phyloP scores from a whole-genome alignment of 2,329 filamentous ascomycete genomes.

The Botrytis galanthina region DNA sequence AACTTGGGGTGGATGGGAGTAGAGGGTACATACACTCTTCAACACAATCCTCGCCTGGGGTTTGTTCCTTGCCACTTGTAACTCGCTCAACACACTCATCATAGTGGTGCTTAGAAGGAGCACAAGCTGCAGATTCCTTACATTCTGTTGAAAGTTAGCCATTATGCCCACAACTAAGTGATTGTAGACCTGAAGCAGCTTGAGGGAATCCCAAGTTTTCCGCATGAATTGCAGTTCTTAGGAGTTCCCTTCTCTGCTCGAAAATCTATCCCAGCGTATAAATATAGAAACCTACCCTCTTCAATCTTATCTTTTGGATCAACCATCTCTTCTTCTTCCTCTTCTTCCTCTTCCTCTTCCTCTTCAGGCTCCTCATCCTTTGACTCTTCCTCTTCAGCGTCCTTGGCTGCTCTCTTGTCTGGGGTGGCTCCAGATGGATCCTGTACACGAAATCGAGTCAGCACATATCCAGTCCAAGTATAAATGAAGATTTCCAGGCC shows the following conservation, averaged over 20 bases:
- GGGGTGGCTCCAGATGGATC: slow-evolving; percentile 27
- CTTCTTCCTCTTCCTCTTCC: slow-evolving; percentile 50
- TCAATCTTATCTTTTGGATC: slow-evolving; percentile 87
- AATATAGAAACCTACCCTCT: slow-evolving; percentile 69
- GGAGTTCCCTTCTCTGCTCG: background rate
- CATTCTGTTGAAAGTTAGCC: slow-evolving; percentile 63
- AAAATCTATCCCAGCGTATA: background rate
- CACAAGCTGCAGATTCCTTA: slow-evolving; percentile 80
- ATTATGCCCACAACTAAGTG: slow-evolving; percentile 1
- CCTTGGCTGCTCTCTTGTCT: slow-evolving; percentile 38
- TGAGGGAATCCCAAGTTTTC: background rate
- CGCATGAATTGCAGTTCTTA: background rate
- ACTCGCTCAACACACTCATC: slow-evolving; percentile 98
- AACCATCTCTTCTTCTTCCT: slow-evolving; percentile 70
- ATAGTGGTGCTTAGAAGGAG: slow-evolving; percentile 92
- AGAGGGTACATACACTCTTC: slow-evolving; percentile 83
- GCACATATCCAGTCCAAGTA: background rate
- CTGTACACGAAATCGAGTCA: slow-evolving; percentile 17
- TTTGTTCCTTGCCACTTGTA: slow-evolving; percentile 60
- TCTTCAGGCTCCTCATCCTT: slow-evolving; percentile 45
- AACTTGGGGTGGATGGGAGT: background rate
- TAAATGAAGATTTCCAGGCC: background rate
- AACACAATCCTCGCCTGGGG: slow-evolving; percentile 87
- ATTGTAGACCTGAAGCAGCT: background rate
- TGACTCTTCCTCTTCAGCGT: slow-evolving; percentile 39